phyloP scores from a whole-genome alignment of 257 asterid species.

The Plectranthus barbatus region DNA sequence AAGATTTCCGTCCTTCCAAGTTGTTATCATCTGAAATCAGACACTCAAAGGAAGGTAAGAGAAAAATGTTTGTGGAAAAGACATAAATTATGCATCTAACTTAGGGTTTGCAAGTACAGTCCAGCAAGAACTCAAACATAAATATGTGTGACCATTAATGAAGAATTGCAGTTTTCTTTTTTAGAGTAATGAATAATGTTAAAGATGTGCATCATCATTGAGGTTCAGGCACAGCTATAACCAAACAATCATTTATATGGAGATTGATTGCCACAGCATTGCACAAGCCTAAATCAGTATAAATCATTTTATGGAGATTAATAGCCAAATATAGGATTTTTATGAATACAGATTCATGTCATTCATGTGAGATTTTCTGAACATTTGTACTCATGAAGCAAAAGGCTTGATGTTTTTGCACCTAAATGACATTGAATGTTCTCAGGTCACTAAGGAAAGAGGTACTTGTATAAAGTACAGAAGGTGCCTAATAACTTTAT shows the following conservation, averaged over 20 bases:
- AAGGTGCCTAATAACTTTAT: not conserved
- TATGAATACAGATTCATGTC: not conserved
- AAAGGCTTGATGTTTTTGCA: not conserved
- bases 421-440: not conserved
- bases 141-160: not conserved
- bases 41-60: slow-evolving; percentile 5
- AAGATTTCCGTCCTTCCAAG: slow-evolving; percentile 43
- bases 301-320: not conserved
- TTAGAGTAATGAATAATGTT: no score
- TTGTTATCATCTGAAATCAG: slow-evolving; percentile 42
- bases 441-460: not conserved
- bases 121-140: not conserved
- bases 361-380: not conserved
- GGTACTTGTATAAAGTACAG: not conserved
- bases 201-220: slow-evolving; percentile 2
- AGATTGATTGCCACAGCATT: not conserved
- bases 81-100: not conserved
- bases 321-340: not conserved
- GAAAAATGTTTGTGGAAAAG: not conserved
- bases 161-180: not conserved
- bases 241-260: not conserved
- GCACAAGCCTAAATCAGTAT: not conserved
- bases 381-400: not conserved
- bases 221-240: slow-evolving; percentile 3
- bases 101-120: slow-evolving; percentile 2